phyloP scores from a whole-genome alignment of 768 basidiomycete genomes.

The Sistotremastrum niveocremeum region DNA sequence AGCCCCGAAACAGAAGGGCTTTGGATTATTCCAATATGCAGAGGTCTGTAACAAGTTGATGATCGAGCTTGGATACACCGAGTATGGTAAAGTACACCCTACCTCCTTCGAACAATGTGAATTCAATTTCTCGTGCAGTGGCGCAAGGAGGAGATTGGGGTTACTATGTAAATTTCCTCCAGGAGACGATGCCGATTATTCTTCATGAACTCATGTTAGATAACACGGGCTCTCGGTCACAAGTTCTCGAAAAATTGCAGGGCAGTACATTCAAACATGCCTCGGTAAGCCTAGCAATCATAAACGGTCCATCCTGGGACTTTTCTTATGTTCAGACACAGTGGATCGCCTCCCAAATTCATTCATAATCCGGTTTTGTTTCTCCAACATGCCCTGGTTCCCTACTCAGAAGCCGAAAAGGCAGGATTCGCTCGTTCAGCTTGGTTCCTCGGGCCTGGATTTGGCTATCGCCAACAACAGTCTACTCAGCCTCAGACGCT shows the following conservation, averaged over 20 bases:
- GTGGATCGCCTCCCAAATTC: conserved; percentile 13
- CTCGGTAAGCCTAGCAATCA: background rate
- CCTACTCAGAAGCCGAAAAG: conserved; percentile 18
- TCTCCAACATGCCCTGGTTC: conserved; percentile 15
- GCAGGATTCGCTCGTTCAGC: conserved; percentile 15
- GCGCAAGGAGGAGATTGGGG: conserved; percentile 41
- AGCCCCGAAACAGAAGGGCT: conserved; percentile 39
- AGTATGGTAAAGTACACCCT: conserved; percentile 28
- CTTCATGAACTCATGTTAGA: background rate
- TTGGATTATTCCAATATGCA: conserved; percentile 35
- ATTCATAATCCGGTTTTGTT: conserved; percentile 15
- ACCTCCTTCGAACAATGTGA: background rate
- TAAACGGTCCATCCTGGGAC: background rate
- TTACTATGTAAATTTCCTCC: conserved; percentile 14
- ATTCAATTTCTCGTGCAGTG: conserved; percentile 17
- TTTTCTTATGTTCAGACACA: conserved; percentile 7
- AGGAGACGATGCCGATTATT: background rate
- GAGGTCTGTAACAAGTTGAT: conserved; percentile 39
- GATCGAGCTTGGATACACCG: conserved; percentile 31
- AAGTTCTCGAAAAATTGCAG: background rate
- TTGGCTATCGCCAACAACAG: conserved; percentile 16
- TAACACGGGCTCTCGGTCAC: conserved; percentile 1
- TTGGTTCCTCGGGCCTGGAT: background rate
- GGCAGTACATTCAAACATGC: conserved; percentile 3
- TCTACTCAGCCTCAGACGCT: conserved; percentile 36